A percentile compares a stretch with the other conserved stretches of the same genome.
These are phyloP conservation scores for Linnemannia elongata DNA, from an alignment of 192 early-diverging fungal species.

Conservation along the genomic window DNA sequence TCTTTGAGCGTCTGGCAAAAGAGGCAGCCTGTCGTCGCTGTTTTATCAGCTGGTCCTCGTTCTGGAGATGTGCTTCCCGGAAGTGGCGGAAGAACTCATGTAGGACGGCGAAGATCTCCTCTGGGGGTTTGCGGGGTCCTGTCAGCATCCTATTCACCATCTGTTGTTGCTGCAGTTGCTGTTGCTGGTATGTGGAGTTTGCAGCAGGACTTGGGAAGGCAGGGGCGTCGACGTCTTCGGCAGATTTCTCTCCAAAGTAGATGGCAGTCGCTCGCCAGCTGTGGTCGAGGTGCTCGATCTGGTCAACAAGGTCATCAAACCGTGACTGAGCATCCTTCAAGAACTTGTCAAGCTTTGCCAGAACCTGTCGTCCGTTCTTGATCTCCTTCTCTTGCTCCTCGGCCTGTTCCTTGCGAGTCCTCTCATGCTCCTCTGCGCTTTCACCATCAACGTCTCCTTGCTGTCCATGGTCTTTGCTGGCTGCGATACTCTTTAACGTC, in stretches of 20 bases:
- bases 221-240: background rate
- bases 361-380: conserved; percentile 1
- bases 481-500: no score
- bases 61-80: conserved; percentile 49
- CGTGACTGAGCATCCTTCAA: conserved; percentile 34
- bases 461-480: background rate
- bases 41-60: conserved; percentile 37
- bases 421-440: background rate
- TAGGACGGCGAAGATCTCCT: conserved; percentile 48
- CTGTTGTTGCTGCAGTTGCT: background rate
- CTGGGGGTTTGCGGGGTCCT: conserved; percentile 45
- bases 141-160: conserved; percentile 26
- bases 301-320: conserved; percentile 42
- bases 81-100: conserved; percentile 51
- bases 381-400: conserved; percentile 17
- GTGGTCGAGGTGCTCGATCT: conserved; percentile 24
- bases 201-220: background rate
- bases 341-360: conserved; percentile 35
- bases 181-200: background rate
- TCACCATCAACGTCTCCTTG: background rate
- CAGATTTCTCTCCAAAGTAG: conserved; percentile 54
- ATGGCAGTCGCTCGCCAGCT: conserved; percentile 50
- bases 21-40: conserved; percentile 40
- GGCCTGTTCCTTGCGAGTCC: background rate
- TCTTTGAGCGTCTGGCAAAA: conserved; percentile 6